Percentiles rank a stretch among this genome's conserved stretches.
phyloP scores from a whole-genome alignment of 768 basidiomycete genomes.

The Suillus subluteus region DNA sequence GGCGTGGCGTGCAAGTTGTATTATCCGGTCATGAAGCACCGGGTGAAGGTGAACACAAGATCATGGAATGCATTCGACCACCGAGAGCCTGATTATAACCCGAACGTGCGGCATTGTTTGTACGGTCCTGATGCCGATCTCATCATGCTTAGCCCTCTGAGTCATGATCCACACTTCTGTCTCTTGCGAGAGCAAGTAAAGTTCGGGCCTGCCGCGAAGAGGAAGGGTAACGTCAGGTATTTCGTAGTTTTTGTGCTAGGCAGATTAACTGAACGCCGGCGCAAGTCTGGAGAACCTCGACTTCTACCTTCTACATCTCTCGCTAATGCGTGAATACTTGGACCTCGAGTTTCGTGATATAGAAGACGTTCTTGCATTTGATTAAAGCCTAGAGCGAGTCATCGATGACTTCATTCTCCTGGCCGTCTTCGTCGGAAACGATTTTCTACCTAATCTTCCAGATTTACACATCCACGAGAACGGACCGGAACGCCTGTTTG shows the following conservation, averaged over 20 bases:
- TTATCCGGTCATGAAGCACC: conserved; percentile 98
- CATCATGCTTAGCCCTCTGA: conserved; percentile 96
- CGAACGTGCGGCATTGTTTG: conserved; percentile 95
- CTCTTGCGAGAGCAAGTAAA: conserved; percentile 97
- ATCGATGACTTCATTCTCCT: conserved; percentile 98
- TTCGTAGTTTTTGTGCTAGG: conserved; percentile 11
- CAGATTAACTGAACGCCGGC: conserved; percentile 15
- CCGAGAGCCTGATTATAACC: conserved; percentile 94
- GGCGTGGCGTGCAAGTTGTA: conserved; percentile 90
- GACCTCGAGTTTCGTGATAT: conserved; percentile 91
- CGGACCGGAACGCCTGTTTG: conserved; percentile 89
- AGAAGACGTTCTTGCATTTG: conserved; percentile 67
- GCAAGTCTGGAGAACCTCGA: conserved; percentile 72
- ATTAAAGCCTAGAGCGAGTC: conserved; percentile 88
- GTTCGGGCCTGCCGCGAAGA: conserved; percentile 82
- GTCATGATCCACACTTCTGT: conserved; percentile 99
- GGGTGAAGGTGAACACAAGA: conserved; percentile 99
- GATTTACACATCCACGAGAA: conserved; percentile 98
- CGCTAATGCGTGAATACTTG: conserved; percentile 94
- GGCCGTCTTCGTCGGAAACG: conserved; percentile 97
- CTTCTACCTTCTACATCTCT: conserved; percentile 95
- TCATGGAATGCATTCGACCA: conserved; percentile 98
- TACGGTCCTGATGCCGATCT: conserved; percentile 98
- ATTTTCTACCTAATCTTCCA: conserved; percentile 95
- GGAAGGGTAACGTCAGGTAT: conserved; percentile 66